Percentiles rank a stretch among this genome's conserved stretches.
Conservation (phyloP, 2,329 filamentous ascomycete species). For the Ascosphaera acerosa region DNA sequence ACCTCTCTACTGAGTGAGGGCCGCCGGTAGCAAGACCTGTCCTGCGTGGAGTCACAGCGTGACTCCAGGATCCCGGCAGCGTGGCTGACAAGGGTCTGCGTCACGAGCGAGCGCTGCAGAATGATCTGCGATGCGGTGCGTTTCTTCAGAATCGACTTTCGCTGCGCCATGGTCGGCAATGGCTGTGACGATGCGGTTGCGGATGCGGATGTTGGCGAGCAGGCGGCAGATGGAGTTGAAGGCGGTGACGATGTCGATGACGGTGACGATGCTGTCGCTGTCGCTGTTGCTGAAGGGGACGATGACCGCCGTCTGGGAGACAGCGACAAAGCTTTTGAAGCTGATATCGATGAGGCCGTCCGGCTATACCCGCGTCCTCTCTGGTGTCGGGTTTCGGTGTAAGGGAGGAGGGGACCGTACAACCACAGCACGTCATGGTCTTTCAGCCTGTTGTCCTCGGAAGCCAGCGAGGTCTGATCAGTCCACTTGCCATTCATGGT, state of each 20-base stretch:
- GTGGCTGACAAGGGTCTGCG: constrained; percentile 71
- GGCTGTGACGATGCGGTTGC: constrained; percentile 31
- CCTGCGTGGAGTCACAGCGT: constrained; percentile 35
- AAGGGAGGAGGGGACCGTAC: constrained; percentile 72
- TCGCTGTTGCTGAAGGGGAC: no score
- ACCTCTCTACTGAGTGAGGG: constrained; percentile 32
- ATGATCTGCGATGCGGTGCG: constrained; percentile 89
- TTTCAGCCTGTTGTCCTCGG: constrained; percentile 80
- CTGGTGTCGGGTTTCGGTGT: constrained; percentile 24
- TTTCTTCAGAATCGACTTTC: constrained; percentile 92
- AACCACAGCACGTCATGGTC: constrained; percentile 96
- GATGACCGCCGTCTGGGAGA: no score
- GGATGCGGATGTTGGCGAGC: constrained; percentile 26
- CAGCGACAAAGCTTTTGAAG: no score
- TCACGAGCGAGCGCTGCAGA: constrained; percentile 67
- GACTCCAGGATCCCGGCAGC: constrained; percentile 56
- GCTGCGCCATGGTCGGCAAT: constrained; percentile 37
- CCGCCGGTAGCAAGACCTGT: constrained; percentile 27
- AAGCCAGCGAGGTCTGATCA: no score
- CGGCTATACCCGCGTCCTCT: not conserved
- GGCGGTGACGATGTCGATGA: constrained; percentile 24
- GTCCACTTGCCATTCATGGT: no score
- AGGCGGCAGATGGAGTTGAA: constrained; percentile 32
- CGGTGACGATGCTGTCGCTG: no score
- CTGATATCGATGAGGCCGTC: not conserved